These are phyloP conservation scores for Physcia stellaris DNA, from an alignment of 495 filamentous ascomycete genomes.

Conservation along the genomic window DNA sequence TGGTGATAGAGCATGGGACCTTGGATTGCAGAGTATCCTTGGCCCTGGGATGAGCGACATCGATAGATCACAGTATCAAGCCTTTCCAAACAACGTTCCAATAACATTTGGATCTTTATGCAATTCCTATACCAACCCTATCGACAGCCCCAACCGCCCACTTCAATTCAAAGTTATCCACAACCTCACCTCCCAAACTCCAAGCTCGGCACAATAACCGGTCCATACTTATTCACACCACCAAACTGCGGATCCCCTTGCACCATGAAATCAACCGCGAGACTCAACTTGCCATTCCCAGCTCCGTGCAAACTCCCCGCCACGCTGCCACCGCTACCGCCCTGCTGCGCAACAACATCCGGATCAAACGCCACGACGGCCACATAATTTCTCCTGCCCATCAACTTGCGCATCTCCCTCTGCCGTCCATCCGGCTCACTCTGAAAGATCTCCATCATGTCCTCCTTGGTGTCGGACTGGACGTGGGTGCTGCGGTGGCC, in stretches of 20 bases:
- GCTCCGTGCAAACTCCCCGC: conserved; percentile 28
- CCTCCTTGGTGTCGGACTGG: conserved; percentile 80
- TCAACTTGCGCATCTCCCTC: conserved; percentile 75
- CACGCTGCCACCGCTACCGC: conserved; percentile 32
- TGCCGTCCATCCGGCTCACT: conserved; percentile 67
- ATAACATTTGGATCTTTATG: too few species aligned
- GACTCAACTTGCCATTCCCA: conserved; percentile 56
- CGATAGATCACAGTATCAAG: too few species aligned
- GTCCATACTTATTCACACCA: conserved; percentile 85
- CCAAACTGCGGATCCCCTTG: conserved; percentile 54
- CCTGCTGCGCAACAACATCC: conserved; percentile 52
- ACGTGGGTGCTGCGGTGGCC: conserved; percentile 62
- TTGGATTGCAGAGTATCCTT: too few species aligned
- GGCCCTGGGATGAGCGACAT: too few species aligned
- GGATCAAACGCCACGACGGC: conserved; percentile 89
- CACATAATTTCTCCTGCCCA: conserved; percentile 89
- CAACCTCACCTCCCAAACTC: conserved; percentile 53
- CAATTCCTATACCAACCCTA: too few species aligned
- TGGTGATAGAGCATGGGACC: too few species aligned
- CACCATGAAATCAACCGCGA: conserved; percentile 95
- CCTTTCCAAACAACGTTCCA: too few species aligned
- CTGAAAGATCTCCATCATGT: conserved; percentile 99
- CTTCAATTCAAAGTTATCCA: too few species aligned
- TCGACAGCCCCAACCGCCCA: too few species aligned
- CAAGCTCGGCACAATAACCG: conserved; percentile 85